Conservation (phyloP, 345 rosid genomes). For the Mercurialis annua region DNA sequence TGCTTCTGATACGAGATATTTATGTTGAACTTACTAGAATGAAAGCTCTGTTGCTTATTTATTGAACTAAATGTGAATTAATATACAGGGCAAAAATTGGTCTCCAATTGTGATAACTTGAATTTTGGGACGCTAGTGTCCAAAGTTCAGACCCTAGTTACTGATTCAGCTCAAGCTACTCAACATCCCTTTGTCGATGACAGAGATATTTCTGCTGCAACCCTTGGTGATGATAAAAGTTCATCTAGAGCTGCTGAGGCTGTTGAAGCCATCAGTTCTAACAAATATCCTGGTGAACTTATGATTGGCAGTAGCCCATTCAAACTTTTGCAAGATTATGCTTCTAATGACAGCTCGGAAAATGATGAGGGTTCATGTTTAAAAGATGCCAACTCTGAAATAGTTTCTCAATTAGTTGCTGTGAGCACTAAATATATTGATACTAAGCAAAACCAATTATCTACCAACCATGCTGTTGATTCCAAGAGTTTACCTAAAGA, state of each 20-base stretch:
- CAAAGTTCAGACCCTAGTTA: constrained; percentile 14
- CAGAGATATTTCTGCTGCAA: constrained; percentile 17
- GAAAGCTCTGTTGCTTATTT: neutral
- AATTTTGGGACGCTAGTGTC: constrained; percentile 11
- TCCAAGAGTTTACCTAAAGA: constrained; percentile 22
- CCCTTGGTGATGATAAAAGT: constrained; percentile 3
- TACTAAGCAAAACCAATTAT: constrained; percentile 13
- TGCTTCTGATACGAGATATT: neutral
- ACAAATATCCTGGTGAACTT: constrained; percentile 14
- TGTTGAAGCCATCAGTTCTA: constrained; percentile 19
- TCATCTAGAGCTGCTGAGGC: constrained; percentile 7
- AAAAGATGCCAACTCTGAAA: constrained; percentile 10
- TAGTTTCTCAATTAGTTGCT: constrained; percentile 17
- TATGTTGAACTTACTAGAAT: neutral
- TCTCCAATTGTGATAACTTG: constrained; percentile 13
- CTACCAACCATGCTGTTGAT: constrained; percentile 18
- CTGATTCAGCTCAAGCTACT: constrained; percentile 22
- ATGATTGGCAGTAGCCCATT: constrained; percentile 39
- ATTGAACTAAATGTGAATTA: neutral
- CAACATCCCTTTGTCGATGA: constrained; percentile 11
- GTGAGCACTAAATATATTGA: constrained; percentile 20
- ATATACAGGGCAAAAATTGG: constrained; percentile 15
- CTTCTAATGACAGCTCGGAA: constrained; percentile 48
- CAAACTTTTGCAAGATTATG: constrained; percentile 47
- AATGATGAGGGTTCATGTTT: constrained; percentile 19